Evolutionary conservation across 2,329 filamentous ascomycete species (phyloP).

Genomic region (Fusarium ramigenum): DNA sequence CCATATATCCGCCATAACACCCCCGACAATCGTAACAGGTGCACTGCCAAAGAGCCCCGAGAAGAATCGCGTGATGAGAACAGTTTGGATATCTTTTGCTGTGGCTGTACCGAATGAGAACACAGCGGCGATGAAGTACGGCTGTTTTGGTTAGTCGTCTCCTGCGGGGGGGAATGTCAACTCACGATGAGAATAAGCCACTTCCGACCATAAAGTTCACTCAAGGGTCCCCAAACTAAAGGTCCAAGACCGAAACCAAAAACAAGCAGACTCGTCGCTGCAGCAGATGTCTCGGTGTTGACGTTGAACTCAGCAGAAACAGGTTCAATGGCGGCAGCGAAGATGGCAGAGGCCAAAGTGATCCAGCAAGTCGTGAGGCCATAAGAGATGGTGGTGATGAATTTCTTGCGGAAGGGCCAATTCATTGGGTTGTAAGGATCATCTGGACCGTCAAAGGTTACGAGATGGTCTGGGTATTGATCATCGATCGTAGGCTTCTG

Average conservation of each 20-base stretch:
- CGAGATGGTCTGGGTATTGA: neutral
- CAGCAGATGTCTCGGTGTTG: neutral
- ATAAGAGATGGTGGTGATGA: neutral
- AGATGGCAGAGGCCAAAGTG: neutral
- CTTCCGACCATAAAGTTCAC: neutral
- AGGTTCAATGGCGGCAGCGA: neutral
- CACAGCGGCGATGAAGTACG: neutral
- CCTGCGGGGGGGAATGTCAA: too few relatives aligned
- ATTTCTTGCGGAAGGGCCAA: neutral
- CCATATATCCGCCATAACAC: neutral
- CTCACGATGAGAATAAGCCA: neutral
- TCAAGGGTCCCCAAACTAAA: neutral
- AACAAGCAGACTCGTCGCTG: neutral
- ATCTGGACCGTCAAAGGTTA: neutral
- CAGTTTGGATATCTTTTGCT: neutral
- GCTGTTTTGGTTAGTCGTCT: neutral
- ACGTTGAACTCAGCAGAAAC: neutral
- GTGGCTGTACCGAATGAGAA: neutral
- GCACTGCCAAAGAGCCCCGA: neutral
- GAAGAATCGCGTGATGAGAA: neutral
- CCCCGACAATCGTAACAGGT: neutral
- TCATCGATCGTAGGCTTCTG: neutral
- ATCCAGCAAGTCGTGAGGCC: slow-evolving; percentile 5
- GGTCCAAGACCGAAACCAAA: neutral
- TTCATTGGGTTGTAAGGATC: neutral